Conservation (phyloP, 2,329 filamentous ascomycete genomes). For the Ceratocystis smalleyi region DNA sequence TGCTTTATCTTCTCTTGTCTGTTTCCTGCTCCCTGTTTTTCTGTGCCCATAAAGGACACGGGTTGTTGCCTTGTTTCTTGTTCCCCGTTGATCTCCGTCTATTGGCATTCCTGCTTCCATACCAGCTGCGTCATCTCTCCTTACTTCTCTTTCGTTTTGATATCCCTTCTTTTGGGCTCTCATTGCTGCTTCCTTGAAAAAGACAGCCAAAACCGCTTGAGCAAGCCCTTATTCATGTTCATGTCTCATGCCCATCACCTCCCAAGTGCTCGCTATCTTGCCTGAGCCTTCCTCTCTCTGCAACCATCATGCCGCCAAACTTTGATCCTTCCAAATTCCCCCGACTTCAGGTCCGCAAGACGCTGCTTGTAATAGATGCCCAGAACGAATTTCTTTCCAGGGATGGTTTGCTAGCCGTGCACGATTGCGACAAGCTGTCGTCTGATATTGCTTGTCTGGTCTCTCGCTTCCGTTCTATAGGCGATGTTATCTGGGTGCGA, state of each 20-base stretch:
- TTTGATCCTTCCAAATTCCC: conserved; percentile 43
- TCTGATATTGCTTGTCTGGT: conserved; percentile 51
- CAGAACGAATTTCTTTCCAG: conserved; percentile 75
- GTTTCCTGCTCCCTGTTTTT: background rate
- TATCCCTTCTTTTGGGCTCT: background rate
- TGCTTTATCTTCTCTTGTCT: background rate
- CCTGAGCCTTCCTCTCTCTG: background rate
- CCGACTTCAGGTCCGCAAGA: conserved; percentile 44
- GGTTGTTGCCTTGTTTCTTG: background rate
- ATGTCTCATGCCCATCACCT: background rate
- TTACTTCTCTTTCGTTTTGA: background rate
- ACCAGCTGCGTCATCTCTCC: background rate
- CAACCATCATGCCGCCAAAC: conserved; percentile 6
- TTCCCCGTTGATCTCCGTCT: background rate
- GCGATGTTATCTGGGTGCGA: conserved; percentile 69
- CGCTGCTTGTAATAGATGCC: conserved; percentile 68
- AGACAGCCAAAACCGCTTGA: background rate
- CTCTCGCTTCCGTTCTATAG: conserved; percentile 54
- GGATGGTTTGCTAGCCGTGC: conserved; percentile 51
- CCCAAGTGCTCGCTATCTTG: background rate
- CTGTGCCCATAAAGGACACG: background rate
- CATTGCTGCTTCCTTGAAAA: background rate
- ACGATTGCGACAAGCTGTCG: conserved; percentile 48
- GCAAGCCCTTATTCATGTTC: background rate
- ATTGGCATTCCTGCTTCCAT: background rate